phyloP scores from a whole-genome alignment of 2,329 filamentous ascomycete species.

The Arthrinium phaeospermum region DNA sequence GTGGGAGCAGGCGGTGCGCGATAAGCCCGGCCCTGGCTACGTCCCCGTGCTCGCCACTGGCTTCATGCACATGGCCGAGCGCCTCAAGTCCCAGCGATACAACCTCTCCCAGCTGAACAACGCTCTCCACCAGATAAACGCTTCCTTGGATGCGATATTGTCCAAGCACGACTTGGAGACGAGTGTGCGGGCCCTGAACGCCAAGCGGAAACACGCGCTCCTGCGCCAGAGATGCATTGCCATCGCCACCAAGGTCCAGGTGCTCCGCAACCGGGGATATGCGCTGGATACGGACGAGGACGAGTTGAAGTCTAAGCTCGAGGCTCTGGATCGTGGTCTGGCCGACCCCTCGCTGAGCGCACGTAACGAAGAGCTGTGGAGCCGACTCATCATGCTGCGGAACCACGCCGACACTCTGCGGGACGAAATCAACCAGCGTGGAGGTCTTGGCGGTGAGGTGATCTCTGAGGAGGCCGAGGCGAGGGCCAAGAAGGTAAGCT shows the following conservation, averaged over 20 bases:
- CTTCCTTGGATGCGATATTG: constrained; percentile 72
- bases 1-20: constrained; percentile 84
- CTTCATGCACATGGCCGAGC: constrained; percentile 73
- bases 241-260: constrained; percentile 80
- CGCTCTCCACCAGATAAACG: constrained; percentile 80
- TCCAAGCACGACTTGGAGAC: constrained; percentile 79
- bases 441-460: constrained; percentile 58
- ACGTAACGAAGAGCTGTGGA: constrained; percentile 85
- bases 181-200: constrained; percentile 74
- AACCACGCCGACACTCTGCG: constrained; percentile 75
- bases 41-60: constrained; percentile 79
- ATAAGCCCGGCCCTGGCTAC: constrained; percentile 77
- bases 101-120: constrained; percentile 73
- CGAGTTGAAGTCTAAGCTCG: constrained; percentile 74
- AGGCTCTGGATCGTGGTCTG: constrained; percentile 70
- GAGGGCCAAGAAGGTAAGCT: constrained; percentile 73
- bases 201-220: constrained; percentile 73
- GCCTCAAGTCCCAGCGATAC: constrained; percentile 73
- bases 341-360: constrained; percentile 78
- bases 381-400: constrained; percentile 75
- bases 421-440: constrained; percentile 74
- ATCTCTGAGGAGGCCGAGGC: constrained; percentile 73
- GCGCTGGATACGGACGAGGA: constrained; percentile 81
- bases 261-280: constrained; percentile 81
- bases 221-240: constrained; percentile 76